These are phyloP conservation scores for Echium plantagineum DNA, from an alignment of 257 asterid species.

Conservation along the genomic window DNA sequence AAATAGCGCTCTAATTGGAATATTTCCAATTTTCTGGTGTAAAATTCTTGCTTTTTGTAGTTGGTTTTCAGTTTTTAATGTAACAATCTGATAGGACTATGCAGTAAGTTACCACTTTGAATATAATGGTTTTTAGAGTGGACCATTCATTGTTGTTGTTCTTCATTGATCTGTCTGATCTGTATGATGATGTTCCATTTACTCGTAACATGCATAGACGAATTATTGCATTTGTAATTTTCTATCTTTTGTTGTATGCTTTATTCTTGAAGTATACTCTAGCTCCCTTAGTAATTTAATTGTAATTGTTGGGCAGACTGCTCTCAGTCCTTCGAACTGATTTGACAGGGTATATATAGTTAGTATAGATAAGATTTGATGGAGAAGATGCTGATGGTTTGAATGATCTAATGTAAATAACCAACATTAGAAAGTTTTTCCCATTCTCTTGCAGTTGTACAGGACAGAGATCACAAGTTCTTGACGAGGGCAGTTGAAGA, in stretches of 20 bases:
- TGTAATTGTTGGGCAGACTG: not conserved
- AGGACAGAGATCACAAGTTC: conserved; percentile 86
- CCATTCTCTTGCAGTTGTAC: conserved; percentile 49
- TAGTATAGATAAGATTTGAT: not conserved
- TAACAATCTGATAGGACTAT: too few species aligned
- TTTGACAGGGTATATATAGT: not conserved
- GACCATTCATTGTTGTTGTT: not conserved
- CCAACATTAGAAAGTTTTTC: not conserved
- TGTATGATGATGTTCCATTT: not conserved
- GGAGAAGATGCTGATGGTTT: not conserved
- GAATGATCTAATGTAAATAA: not conserved
- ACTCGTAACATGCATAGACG: too few species aligned
- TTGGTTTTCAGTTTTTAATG: not conserved
- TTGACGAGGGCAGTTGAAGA: conserved; percentile 86
- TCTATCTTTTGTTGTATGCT: not conserved
- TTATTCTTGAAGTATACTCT: too few species aligned
- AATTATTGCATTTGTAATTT: too few species aligned
- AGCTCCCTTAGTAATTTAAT: too few species aligned
- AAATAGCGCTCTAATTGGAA: too few species aligned
- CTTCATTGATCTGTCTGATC: not conserved
- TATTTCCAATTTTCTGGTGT: not conserved
- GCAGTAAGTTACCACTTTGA: not conserved
- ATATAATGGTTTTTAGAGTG: not conserved
- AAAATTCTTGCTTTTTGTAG: not conserved
- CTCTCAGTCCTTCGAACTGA: not conserved